These are phyloP conservation scores for Gautieria morchelliformis DNA, from an alignment of 768 basidiomycete species.

Conservation along the genomic window DNA sequence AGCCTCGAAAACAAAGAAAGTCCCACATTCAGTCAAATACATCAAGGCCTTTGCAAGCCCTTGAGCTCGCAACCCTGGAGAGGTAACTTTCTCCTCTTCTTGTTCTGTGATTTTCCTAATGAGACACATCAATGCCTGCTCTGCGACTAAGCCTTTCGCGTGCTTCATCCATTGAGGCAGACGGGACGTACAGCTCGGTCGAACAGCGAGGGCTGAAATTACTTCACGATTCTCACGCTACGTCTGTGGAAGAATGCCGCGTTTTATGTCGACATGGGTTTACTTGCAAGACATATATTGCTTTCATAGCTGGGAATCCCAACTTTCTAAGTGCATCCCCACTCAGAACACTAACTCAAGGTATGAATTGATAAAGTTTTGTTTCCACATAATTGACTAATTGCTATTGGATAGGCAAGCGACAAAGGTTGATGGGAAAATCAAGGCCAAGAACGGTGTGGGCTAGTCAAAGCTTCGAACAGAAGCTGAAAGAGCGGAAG, in stretches of 20 bases:
- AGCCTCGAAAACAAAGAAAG: background rate
- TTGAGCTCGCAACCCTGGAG: background rate
- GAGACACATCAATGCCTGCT: background rate
- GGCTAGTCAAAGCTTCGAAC: background rate
- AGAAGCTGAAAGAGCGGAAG: conserved; percentile 1
- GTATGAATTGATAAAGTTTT: background rate
- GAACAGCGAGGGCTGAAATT: background rate
- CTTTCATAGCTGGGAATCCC: background rate
- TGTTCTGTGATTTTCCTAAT: background rate
- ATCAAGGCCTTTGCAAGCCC: background rate
- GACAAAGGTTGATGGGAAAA: background rate
- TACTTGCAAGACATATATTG: background rate
- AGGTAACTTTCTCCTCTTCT: background rate
- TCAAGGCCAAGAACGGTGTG: background rate
- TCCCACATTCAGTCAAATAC: background rate
- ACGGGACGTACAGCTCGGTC: background rate
- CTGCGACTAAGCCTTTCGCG: background rate
- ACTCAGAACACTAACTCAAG: background rate
- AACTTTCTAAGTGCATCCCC: background rate
- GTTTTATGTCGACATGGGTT: conserved; percentile 3
- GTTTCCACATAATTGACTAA: background rate
- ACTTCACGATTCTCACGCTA: background rate
- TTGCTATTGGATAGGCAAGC: background rate
- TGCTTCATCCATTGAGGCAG: background rate
- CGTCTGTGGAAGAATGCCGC: background rate